phyloP scores from a whole-genome alignment of 2,329 filamentous ascomycete species.

The Colletotrichum nymphaeae region DNA sequence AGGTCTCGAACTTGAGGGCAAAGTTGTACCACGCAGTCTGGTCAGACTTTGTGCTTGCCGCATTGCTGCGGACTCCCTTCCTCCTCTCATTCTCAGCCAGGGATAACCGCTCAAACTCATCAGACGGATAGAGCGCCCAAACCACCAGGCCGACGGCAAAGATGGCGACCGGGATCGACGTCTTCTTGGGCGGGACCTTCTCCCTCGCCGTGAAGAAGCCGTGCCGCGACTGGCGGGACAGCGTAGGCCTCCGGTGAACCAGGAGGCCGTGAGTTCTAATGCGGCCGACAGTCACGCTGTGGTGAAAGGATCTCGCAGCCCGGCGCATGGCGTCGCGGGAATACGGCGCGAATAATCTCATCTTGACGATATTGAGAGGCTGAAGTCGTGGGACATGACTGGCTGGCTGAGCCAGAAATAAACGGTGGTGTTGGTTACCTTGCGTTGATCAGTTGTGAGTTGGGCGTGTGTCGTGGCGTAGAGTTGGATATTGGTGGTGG shows the following conservation, averaged over 20 bases:
- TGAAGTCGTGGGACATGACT: conserved; percentile 29
- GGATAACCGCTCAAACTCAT: conserved; percentile 53
- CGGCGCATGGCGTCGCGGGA: conserved; percentile 11
- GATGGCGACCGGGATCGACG: conserved; percentile 46
- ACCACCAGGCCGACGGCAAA: conserved; percentile 51
- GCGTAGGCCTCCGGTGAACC: conserved; percentile 10
- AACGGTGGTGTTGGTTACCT: background rate
- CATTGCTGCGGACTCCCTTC: conserved; percentile 32
- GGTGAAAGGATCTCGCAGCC: conserved; percentile 20
- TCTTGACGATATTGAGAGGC: conserved; percentile 18
- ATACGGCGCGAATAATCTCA: conserved; percentile 25
- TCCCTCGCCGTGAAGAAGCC: conserved; percentile 35
- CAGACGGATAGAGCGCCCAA: conserved; percentile 57
- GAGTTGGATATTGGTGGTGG: background rate
- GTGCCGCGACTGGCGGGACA: conserved; percentile 35
- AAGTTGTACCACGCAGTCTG: conserved; percentile 61
- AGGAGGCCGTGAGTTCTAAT: conserved; percentile 31
- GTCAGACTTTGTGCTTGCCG: conserved; percentile 37
- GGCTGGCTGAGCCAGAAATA: conserved; percentile 7
- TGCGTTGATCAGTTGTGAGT: conserved; percentile 15
- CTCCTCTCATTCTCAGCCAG: conserved; percentile 21
- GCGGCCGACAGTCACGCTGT: conserved; percentile 28
- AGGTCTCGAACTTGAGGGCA: conserved; percentile 58
- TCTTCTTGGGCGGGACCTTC: conserved; percentile 36
- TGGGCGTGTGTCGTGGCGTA: background rate